These are phyloP conservation scores for Auricularia cornea DNA, from an alignment of 768 basidiomycete species.

Conservation along the genomic window DNA sequence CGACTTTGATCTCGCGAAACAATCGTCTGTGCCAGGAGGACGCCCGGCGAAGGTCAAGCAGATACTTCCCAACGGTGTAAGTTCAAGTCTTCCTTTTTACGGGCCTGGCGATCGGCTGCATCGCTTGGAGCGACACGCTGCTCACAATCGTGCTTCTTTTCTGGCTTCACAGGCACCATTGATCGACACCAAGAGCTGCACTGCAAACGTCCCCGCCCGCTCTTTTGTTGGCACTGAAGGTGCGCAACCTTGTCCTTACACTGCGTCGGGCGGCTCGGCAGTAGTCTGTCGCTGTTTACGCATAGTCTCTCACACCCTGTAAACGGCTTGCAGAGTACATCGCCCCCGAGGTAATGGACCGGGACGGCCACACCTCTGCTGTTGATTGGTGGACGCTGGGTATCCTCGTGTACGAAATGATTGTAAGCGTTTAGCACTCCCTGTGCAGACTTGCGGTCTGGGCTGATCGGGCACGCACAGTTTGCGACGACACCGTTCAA, in stretches of 20 bases:
- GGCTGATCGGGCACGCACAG: slow-evolving; percentile 35
- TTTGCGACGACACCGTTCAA: slow-evolving; percentile 99
- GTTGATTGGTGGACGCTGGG: slow-evolving; percentile 99
- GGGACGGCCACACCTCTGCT: slow-evolving; percentile 92
- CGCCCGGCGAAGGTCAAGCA: slow-evolving; percentile 81
- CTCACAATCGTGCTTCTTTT: background rate
- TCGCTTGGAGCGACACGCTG: background rate
- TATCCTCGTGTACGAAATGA: slow-evolving; percentile 98
- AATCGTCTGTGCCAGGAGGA: slow-evolving; percentile 71
- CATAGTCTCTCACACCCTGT: slow-evolving; percentile 6
- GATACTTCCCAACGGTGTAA: slow-evolving; percentile 82
- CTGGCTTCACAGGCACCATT: slow-evolving; percentile 58
- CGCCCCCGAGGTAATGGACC: slow-evolving; percentile 96
- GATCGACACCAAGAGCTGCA: slow-evolving; percentile 95
- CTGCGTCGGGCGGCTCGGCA: background rate
- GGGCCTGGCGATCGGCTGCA: background rate
- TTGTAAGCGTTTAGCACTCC: slow-evolving; percentile 48
- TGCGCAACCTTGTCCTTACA: slow-evolving; percentile 26
- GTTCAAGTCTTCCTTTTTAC: slow-evolving; percentile 20
- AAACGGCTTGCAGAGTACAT: slow-evolving; percentile 71
- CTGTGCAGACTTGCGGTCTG: background rate
- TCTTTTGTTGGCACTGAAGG: slow-evolving; percentile 99
- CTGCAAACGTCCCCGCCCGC: slow-evolving; percentile 95
- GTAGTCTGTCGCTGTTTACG: slow-evolving; percentile 3
- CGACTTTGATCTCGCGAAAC: slow-evolving; percentile 98